Evolutionary conservation across 768 basidiomycete genomes (phyloP).

Genomic region (Vararia minispora): DNA sequence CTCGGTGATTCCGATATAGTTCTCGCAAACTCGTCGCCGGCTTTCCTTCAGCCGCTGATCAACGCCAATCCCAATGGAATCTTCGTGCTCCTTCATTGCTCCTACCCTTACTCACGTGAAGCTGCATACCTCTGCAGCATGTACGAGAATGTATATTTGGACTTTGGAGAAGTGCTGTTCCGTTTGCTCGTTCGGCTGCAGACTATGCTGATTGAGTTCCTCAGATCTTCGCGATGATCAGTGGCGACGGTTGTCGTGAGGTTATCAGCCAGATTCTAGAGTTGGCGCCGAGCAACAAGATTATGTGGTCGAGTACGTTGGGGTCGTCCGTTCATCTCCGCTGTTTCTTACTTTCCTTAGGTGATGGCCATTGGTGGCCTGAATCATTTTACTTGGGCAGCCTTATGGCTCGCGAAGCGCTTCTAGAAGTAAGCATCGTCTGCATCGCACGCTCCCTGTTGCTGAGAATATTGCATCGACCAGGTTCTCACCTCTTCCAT

Average conservation of each 20-base stretch:
- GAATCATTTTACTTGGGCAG: conserved; percentile 64
- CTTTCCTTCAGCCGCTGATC: conserved; percentile 59
- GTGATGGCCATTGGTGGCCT: conserved; percentile 68
- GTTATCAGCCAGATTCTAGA: conserved; percentile 58
- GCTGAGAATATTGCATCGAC: neutral
- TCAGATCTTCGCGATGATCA: conserved; percentile 62
- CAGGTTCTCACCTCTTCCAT: conserved; percentile 51
- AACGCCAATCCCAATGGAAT: conserved; percentile 45
- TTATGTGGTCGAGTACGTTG: conserved; percentile 67
- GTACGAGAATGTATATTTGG: conserved; percentile 65
- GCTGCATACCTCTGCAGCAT: conserved; percentile 67
- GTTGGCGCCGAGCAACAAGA: conserved; percentile 64
- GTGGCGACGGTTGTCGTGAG: conserved; percentile 46
- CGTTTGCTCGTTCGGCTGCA: no score
- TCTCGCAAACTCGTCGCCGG: conserved; percentile 46
- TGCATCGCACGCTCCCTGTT: neutral
- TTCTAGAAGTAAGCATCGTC: conserved; percentile 36
- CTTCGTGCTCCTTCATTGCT: conserved; percentile 62
- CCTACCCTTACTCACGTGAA: conserved; percentile 72
- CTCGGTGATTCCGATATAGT: conserved; percentile 66
- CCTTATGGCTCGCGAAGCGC: conserved; percentile 48
- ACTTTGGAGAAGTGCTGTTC: conserved; percentile 62
- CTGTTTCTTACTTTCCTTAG: conserved; percentile 16
- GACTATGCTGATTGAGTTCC: no score
- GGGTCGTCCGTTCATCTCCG: no score